These are phyloP conservation scores for Proliferodiscus dingleyae DNA, from an alignment of 2,329 filamentous ascomycete genomes.

Conservation along the genomic window DNA sequence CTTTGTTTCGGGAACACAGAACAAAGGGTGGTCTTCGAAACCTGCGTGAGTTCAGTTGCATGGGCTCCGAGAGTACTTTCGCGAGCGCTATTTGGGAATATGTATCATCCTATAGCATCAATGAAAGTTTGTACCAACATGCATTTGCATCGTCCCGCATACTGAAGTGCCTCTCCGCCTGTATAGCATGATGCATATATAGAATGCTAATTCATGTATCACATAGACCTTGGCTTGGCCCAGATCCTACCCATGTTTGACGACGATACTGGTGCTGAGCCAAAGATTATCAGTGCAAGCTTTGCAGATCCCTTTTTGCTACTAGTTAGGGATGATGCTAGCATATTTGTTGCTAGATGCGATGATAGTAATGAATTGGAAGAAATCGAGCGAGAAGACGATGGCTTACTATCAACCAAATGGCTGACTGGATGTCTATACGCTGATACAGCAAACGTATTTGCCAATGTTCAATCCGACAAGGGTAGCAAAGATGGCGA, in stretches of 20 bases:
- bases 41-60: conserved; percentile 6
- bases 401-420: conserved; percentile 53
- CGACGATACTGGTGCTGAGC: conserved; percentile 79
- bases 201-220: conserved; percentile 12
- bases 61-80: conserved; percentile 20
- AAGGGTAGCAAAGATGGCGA: conserved; percentile 38
- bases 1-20: conserved; percentile 6
- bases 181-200: conserved; percentile 2
- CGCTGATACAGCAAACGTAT: conserved; percentile 55
- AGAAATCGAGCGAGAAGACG: conserved; percentile 64
- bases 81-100: conserved; percentile 31
- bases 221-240: conserved; percentile 71
- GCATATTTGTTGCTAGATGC: conserved; percentile 72
- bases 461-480: conserved; percentile 40
- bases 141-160: conserved; percentile 26
- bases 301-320: conserved; percentile 84
- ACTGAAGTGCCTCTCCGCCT: conserved; percentile 13
- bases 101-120: conserved; percentile 36
- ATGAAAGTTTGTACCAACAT: conserved; percentile 34
- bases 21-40: conserved; percentile 13
- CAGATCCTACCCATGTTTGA: conserved; percentile 93
- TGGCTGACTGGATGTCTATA: conserved; percentile 87
- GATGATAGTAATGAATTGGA: conserved; percentile 81
- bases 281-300: conserved; percentile 72
- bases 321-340: conserved; percentile 77